These are phyloP conservation scores for Erodium maritimum DNA, from an alignment of 345 rosid genomes.

Conservation along the genomic window DNA sequence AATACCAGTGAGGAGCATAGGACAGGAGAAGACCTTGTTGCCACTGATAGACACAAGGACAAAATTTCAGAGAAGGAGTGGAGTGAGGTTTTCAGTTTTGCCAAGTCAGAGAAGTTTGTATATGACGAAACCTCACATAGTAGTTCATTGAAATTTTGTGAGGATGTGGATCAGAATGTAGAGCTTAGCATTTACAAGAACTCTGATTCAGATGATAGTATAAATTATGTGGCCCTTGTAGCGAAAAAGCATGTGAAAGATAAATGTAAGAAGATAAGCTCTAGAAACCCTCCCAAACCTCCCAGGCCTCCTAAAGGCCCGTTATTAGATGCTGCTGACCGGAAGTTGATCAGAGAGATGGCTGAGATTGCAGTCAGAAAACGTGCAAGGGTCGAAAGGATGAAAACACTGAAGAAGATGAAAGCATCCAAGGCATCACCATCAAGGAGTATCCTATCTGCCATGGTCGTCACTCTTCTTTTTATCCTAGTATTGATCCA, in stretches of 20 bases:
- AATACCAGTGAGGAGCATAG: slow-evolving; percentile 32
- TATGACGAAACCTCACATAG: slow-evolving; percentile 7
- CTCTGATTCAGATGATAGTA: slow-evolving; percentile 24
- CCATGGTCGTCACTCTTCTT: slow-evolving; percentile 55
- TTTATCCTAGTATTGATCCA: slow-evolving; percentile 53
- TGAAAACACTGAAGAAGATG: slow-evolving; percentile 55
- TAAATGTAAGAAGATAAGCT: slow-evolving; percentile 28
- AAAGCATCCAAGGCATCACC: slow-evolving; percentile 39
- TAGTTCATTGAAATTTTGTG: slow-evolving; percentile 19
- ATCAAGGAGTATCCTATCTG: slow-evolving; percentile 41
- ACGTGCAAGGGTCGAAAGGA: slow-evolving; percentile 63
- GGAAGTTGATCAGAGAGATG: slow-evolving; percentile 61
- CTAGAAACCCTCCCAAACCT: slow-evolving; percentile 64
- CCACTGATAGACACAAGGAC: slow-evolving; percentile 15
- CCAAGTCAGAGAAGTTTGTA: slow-evolving; percentile 12
- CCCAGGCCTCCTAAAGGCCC: slow-evolving; percentile 86
- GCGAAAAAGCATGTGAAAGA: slow-evolving; percentile 20
- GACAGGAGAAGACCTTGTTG: slow-evolving; percentile 14
- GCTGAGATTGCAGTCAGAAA: slow-evolving; percentile 71
- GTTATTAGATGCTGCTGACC: slow-evolving; percentile 60
- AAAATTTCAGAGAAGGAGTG: slow-evolving; percentile 16
- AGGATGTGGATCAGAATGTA: slow-evolving; percentile 17
- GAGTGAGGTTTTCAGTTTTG: slow-evolving; percentile 17
- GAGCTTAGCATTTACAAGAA: slow-evolving; percentile 23
- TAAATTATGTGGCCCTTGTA: slow-evolving; percentile 10